These are phyloP conservation scores for Lachnellula occidentalis DNA, from an alignment of 2,329 filamentous ascomycete species.

Conservation along the genomic window DNA sequence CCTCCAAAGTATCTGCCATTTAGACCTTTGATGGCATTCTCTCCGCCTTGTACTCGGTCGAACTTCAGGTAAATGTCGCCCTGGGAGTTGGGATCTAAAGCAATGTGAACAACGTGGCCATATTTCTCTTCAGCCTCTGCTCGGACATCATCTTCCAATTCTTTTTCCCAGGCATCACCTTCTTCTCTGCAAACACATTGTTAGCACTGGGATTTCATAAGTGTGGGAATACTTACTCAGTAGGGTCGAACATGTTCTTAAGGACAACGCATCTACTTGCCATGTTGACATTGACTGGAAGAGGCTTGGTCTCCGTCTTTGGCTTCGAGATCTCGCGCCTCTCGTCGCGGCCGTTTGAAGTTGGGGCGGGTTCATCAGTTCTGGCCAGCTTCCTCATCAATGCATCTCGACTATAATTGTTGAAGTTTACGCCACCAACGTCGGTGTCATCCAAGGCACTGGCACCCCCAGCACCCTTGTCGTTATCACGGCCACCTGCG, in stretches of 20 bases:
- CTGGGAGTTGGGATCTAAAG: slow-evolving; percentile 85
- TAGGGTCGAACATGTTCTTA: slow-evolving; percentile 90
- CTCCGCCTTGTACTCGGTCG: slow-evolving; percentile 87
- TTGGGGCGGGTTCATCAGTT: slow-evolving; percentile 72
- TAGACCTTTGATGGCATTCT: slow-evolving; percentile 95
- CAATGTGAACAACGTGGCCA: slow-evolving; percentile 95
- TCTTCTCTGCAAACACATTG: slow-evolving; percentile 59
- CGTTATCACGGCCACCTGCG: slow-evolving; percentile 79
- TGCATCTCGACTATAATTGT: slow-evolving; percentile 96
- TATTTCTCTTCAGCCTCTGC: slow-evolving; percentile 92
- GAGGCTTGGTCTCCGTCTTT: slow-evolving; percentile 70
- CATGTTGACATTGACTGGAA: slow-evolving; percentile 83
- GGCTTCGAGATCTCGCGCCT: slow-evolving; percentile 70
- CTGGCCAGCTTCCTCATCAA: slow-evolving; percentile 98
- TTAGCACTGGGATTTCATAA: slow-evolving; percentile 30
- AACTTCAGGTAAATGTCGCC: slow-evolving; percentile 99
- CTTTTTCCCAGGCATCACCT: slow-evolving; percentile 83
- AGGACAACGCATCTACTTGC: slow-evolving; percentile 90
- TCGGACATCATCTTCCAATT: slow-evolving; percentile 89
- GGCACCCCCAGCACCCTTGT: slow-evolving; percentile 80
- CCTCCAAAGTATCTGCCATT: slow-evolving; percentile 96
- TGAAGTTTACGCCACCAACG: slow-evolving; percentile 98
- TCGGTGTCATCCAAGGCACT: slow-evolving; percentile 97
- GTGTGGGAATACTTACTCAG: slow-evolving; percentile 61
- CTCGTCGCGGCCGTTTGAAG: slow-evolving; percentile 48